phyloP scores from a whole-genome alignment of 306 rosid species.

The Betula pendula region DNA sequence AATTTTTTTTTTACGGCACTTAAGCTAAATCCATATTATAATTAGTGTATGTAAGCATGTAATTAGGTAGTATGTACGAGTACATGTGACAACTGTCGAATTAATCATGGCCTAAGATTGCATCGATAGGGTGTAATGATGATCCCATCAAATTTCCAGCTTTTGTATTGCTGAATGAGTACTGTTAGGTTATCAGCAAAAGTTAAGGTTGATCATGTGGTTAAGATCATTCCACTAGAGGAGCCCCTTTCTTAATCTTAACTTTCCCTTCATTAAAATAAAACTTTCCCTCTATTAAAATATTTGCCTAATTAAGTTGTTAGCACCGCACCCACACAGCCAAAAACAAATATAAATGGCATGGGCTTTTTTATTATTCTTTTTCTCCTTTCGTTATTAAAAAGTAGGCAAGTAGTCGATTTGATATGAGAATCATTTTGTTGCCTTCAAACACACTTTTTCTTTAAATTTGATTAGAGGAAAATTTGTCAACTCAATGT shows the following conservation, averaged over 20 bases:
- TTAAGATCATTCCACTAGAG: conserved; percentile 16
- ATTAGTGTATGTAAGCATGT: background rate
- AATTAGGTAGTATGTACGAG: conserved; percentile 4
- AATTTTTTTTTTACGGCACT: too few species aligned
- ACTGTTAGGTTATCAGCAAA: conserved; percentile 22
- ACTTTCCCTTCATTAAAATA: background rate
- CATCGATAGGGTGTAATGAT: conserved; percentile 57
- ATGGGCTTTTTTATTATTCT: background rate
- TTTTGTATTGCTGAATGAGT: conserved; percentile 33
- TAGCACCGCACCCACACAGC: background rate
- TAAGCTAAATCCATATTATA: too few species aligned
- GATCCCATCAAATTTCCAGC: conserved; percentile 27
- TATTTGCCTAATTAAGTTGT: background rate
- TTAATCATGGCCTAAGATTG: conserved; percentile 46
- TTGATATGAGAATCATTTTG: too few species aligned
- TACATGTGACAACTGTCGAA: conserved; percentile 40
- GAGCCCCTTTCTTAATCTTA: background rate
- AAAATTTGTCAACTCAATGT: too few species aligned
- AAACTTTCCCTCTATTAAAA: background rate
- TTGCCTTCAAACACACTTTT: too few species aligned
- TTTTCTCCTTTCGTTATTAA: background rate
- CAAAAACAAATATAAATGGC: background rate
- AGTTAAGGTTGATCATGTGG: conserved; percentile 4
- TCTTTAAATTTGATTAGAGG: too few species aligned
- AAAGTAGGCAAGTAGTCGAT: background rate